Base-by-base conservation (phyloP, 306 rosid genomes). In the Cucumis melo region DNA sequence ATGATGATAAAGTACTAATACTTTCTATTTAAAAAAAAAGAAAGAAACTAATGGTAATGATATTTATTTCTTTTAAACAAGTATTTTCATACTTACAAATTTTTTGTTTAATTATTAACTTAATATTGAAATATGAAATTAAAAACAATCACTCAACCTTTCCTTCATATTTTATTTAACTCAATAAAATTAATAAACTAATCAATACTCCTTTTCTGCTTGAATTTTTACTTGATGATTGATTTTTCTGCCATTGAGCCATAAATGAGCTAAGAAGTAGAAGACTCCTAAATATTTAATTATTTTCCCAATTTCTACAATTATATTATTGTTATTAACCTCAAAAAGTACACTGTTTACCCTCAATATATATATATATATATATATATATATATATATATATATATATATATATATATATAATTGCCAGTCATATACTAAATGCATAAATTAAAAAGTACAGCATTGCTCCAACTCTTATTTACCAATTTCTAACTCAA, bases 401-500 rank as follows among this genome's bases (percentile, higher is more conserved):
- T 27, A 27, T 27, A 27, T 27, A 27, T 27, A 27, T n/a, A 27
- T 27, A 27, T 27, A 27, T 27, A 27, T 27, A 27, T n/a, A n/a
- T 39, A 39, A 39, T 12, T 10, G 32, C 19, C 12, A 66, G 3
- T 36, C 27, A 16, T 42, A 42, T 23, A 11, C 57, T 16, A 27
- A 32, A 72, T 16, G 46, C 77, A 73, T 2, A 32, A 73, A 73
- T 50, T 81, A 57, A 79, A 15, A 36, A 80, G 80, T 63, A 20
- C 0, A 73, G 80, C 74, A 83, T 78, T 68, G 50, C 34, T 29
- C 10, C 61, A n/a, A 39, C 83, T 78, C 36, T 89, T 88, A 85
- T 89, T 84, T 87, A 84, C 88, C 77, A 55, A 84, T 87, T 78
- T 77, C 64, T 58, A 59, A 73, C 81, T 74, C 79, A 58, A 36